phyloP scores from a whole-genome alignment of 1,284 basidiomycete genomes.

The Ceratobasidium sp. region DNA sequence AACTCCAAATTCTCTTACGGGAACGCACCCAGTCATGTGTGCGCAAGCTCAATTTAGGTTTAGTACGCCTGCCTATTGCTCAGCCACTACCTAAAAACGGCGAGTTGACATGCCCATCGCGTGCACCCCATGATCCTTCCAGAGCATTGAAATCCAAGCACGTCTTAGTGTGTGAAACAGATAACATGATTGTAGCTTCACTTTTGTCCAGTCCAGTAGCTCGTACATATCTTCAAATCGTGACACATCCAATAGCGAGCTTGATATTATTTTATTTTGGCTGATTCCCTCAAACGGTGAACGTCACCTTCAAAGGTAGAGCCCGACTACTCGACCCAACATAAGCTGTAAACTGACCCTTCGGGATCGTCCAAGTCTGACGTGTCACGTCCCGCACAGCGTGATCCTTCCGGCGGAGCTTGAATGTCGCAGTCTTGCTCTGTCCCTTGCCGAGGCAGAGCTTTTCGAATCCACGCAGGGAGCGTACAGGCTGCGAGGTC shows the following conservation, averaged over 20 bases:
- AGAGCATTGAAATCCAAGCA: no score
- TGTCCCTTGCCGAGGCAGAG: conserved; percentile 24
- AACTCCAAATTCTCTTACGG: background rate
- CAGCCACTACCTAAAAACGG: no score
- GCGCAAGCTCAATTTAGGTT: no score
- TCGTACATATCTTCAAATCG: no score
- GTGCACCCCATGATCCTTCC: no score
- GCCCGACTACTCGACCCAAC: conserved; percentile 31
- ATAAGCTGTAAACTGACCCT: conserved; percentile 12
- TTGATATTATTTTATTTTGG: background rate
- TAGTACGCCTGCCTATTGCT: no score
- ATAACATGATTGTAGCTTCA: no score
- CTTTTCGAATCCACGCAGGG: conserved; percentile 41
- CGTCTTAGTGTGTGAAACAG: no score
- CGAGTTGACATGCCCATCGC: no score
- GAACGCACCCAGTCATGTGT: conserved; percentile 3
- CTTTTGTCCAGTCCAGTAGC: no score
- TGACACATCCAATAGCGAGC: no score
- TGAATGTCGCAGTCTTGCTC: conserved; percentile 32
- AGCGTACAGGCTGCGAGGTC: conserved; percentile 20
- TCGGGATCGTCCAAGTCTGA: conserved; percentile 41
- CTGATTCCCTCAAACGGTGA: conserved; percentile 11
- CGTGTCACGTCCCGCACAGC: conserved; percentile 24
- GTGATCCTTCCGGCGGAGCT: conserved; percentile 31
- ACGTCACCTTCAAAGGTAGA: conserved; percentile 14